These are phyloP conservation scores for Trichosanthes truncata DNA, from an alignment of 306 rosid species.

Conservation along the genomic window DNA sequence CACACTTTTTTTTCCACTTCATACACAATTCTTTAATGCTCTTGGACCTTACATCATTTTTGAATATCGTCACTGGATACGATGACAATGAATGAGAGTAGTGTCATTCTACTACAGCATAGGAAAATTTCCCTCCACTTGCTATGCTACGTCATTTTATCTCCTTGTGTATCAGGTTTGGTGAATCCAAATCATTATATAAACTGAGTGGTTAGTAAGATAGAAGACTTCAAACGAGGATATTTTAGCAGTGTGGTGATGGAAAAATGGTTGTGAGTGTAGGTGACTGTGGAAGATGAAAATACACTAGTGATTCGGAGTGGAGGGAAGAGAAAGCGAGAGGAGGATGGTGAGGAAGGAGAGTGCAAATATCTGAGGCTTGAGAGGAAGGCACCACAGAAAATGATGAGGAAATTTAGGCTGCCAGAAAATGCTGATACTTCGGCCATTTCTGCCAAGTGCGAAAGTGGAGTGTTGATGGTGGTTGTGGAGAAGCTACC, in stretches of 20 bases:
- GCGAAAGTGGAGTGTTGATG: slow-evolving; percentile 7
- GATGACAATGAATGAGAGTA: background rate
- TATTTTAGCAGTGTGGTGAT: background rate
- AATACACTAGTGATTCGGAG: slow-evolving; percentile 3
- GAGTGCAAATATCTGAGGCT: slow-evolving; percentile 9
- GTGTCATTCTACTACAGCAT: background rate
- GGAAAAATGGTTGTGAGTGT: background rate
- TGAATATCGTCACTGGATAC: too few species aligned
- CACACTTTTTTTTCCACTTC: too few species aligned
- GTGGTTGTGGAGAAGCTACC: slow-evolving; percentile 4
- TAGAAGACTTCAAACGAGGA: too few species aligned
- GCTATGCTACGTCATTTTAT: too few species aligned
- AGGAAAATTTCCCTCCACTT: too few species aligned
- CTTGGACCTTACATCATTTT: too few species aligned
- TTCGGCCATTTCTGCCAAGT: slow-evolving; percentile 7
- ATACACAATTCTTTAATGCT: too few species aligned
- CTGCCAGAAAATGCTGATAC: background rate
- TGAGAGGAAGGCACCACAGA: background rate
- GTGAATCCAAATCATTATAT: too few species aligned
- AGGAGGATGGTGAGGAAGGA: slow-evolving; percentile 3
- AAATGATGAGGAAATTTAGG: background rate
- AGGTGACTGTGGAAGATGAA: slow-evolving; percentile 5
- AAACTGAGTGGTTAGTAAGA: too few species aligned
- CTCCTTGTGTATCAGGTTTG: too few species aligned
- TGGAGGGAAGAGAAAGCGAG: slow-evolving; percentile 9